A percentile compares a stretch with the other conserved stretches of the same genome.
Conservation (phyloP, 345 rosid genomes). For the Gossypium raimondii region DNA sequence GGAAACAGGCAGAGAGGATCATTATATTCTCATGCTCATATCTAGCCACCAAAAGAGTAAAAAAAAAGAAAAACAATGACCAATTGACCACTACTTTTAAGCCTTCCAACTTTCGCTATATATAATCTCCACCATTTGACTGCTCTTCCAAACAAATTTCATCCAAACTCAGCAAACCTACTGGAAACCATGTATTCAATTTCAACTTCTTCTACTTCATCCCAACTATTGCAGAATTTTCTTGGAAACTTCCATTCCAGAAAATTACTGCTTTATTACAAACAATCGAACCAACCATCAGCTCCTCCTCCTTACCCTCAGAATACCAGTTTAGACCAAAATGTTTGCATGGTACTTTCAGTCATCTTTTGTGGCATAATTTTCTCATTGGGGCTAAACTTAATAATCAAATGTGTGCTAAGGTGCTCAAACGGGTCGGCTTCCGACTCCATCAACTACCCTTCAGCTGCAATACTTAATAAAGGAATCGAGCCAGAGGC, state of each 20-base stretch:
- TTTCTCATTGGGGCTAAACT: constrained; percentile 42
- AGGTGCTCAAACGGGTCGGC: constrained; percentile 26
- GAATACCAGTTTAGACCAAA: not conserved
- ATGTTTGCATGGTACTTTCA: constrained; percentile 40
- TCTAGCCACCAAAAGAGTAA: too few species aligned
- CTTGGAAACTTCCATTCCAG: constrained; percentile 29
- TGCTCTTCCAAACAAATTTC: too few species aligned
- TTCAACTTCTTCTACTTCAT: constrained; percentile 22
- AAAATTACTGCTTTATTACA: constrained; percentile 25
- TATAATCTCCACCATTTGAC: too few species aligned
- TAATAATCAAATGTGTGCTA: constrained; percentile 36
- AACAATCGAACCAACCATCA: too few species aligned
- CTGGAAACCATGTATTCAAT: not conserved
- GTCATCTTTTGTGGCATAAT: constrained; percentile 48
- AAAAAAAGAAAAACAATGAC: too few species aligned
- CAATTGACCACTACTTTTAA: too few species aligned
- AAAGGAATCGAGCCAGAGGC: constrained; percentile 42
- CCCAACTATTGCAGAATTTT: constrained; percentile 20
- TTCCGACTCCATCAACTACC: constrained; percentile 19
- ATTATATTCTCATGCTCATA: too few species aligned
- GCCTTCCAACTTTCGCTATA: too few species aligned
- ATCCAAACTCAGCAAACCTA: too few species aligned
- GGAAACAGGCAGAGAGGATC: too few species aligned
- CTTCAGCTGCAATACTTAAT: constrained; percentile 22
- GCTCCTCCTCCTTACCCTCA: constrained; percentile 21